Evolutionary conservation across 2,329 filamentous ascomycete genomes (phyloP).

Genomic region (Ophiocordyceps robertsii): DNA sequence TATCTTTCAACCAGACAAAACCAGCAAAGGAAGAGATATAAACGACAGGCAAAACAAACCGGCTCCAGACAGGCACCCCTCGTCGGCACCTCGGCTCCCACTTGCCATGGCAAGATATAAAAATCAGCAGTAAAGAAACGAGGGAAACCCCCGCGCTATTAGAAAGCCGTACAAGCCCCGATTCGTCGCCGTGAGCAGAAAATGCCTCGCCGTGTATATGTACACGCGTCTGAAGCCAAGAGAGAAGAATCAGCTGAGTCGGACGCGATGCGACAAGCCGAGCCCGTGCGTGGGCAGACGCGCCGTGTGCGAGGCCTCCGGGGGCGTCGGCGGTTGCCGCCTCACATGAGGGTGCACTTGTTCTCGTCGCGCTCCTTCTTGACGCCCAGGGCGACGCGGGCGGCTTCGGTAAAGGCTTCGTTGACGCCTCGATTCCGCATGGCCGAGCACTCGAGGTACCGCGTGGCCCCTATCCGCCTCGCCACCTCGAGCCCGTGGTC

Average conservation of each 20-base stretch:
- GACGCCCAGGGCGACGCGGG: conserved; percentile 74
- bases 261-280: not conserved
- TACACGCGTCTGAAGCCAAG: not conserved
- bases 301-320: not conserved
- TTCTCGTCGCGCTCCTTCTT: conserved; percentile 50
- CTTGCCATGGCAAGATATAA: no score
- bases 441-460: conserved; percentile 95
- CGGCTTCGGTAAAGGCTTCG: conserved; percentile 95
- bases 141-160: not conserved
- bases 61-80: no score
- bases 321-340: not conserved
- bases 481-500: conserved; percentile 85
- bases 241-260: not conserved
- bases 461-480: conserved; percentile 77
- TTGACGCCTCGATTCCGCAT: conserved; percentile 98
- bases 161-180: not conserved
- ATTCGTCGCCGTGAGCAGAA: not conserved
- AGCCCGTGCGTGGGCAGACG: not conserved
- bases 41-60: no score
- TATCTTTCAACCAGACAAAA: no score
- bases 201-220: not conserved
- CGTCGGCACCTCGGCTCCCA: no score
- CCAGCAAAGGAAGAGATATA: no score
- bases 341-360: conserved; percentile 47
- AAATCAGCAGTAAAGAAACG: not conserved